These are phyloP conservation scores for Trametes versicolor DNA, from an alignment of 1,284 basidiomycete genomes.

Conservation along the genomic window DNA sequence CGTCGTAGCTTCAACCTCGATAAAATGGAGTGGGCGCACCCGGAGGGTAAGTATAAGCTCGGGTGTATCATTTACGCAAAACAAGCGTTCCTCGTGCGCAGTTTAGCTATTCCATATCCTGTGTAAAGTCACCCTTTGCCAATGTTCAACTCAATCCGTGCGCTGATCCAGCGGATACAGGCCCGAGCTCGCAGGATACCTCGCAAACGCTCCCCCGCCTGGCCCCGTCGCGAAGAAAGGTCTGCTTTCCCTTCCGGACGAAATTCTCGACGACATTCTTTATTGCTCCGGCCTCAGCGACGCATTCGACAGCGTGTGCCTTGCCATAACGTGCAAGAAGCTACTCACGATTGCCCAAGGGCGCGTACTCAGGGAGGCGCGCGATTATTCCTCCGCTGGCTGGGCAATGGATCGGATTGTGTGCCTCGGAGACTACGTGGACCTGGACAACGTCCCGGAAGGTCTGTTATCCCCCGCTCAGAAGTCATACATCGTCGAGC, in stretches of 20 bases:
- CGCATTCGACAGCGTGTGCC: neutral
- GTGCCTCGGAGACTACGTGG: constrained; percentile 2
- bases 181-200: constrained; percentile 12
- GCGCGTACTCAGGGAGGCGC: neutral
- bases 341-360: neutral
- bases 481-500: neutral
- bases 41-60: neutral
- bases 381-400: neutral
- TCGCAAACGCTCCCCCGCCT: neutral
- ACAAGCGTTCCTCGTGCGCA: constrained; percentile 6
- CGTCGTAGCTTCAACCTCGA: neutral
- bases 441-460: constrained; percentile 5
- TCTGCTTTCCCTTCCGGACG: constrained; percentile 19
- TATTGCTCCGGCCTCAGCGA: too few relatives aligned
- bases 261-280: constrained; percentile 6
- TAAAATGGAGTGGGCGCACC: neutral
- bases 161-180: neutral
- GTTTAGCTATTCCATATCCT: neutral
- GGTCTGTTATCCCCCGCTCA: neutral
- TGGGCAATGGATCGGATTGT: constrained; percentile 10
- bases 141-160: too few relatives aligned
- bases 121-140: neutral
- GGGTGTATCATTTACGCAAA: neutral
- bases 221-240: constrained; percentile 3
- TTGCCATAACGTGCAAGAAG: constrained; percentile 12